Percentiles rank a stretch among this genome's conserved stretches.
Conservation (phyloP, 1,284 basidiomycete species). For the Trichosporon sp. region DNA sequence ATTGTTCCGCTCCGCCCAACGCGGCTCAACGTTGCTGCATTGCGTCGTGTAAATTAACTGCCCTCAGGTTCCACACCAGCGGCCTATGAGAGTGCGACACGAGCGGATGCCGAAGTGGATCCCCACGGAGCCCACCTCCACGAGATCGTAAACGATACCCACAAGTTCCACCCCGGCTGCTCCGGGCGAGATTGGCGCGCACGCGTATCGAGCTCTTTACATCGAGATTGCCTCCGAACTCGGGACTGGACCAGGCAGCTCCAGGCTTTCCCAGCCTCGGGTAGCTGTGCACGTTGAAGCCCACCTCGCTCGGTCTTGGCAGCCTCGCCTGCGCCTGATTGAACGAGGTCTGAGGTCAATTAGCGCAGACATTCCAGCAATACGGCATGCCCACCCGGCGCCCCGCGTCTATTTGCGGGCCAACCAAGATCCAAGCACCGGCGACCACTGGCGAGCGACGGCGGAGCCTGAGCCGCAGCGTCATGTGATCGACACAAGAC, state of each 20-base stretch:
- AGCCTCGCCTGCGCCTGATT: neutral
- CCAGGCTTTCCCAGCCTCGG: neutral
- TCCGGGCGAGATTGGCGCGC: neutral
- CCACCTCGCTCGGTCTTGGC: neutral
- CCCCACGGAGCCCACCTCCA: neutral
- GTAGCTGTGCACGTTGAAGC: neutral
- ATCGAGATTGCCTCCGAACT: neutral
- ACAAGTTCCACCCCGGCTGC: too few relatives aligned
- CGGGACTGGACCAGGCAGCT: neutral
- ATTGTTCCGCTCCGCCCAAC: neutral
- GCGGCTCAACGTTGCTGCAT: too few relatives aligned
- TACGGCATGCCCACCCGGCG: neutral
- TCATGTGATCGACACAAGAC: constrained; percentile 2
- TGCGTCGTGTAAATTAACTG: neutral
- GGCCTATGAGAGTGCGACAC: too few relatives aligned
- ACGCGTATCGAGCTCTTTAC: neutral
- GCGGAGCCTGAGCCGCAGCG: neutral
- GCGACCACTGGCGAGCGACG: too few relatives aligned
- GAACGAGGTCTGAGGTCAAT: neutral
- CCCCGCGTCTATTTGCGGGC: neutral
- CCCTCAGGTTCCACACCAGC: too few relatives aligned
- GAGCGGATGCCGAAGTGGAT: neutral
- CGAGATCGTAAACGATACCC: too few relatives aligned
- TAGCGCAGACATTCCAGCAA: neutral
- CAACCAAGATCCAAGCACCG: neutral